phyloP scores from a whole-genome alignment of 108 stramenopile species.

The Craspedostauros australis region DNA sequence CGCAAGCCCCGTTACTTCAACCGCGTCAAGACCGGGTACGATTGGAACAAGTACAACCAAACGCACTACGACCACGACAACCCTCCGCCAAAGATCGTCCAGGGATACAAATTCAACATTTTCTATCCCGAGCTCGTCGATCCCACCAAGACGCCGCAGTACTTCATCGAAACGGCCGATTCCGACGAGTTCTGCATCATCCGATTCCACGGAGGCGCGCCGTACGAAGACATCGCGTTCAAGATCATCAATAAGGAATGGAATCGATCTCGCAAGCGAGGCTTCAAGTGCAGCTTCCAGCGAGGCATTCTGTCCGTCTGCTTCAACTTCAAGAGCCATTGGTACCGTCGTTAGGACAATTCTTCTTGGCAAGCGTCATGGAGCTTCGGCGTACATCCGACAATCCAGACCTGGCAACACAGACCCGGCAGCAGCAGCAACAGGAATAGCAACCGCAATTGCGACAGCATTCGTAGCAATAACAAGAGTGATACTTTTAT shows the following conservation, averaged over 20 bases:
- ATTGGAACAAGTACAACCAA: slow-evolving; percentile 99
- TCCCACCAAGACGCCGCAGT: slow-evolving; percentile 90
- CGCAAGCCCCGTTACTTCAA: slow-evolving; percentile 99
- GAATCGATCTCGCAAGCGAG: slow-evolving; percentile 89
- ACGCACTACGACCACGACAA: slow-evolving; percentile 98
- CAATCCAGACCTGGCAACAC: no score
- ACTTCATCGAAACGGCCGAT: slow-evolving; percentile 83
- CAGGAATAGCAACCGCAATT: no score
- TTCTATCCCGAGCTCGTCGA: slow-evolving; percentile 99
- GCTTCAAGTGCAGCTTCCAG: slow-evolving; percentile 94
- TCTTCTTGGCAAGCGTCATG: no score
- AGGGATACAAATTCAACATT: slow-evolving; percentile 99
- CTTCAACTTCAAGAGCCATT: slow-evolving; percentile 94
- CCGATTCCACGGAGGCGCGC: slow-evolving; percentile 95
- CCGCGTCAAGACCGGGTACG: slow-evolving; percentile 97
- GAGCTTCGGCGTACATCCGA: no score
- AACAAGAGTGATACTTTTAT: no score
- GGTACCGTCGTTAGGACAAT: slow-evolving; percentile 95
- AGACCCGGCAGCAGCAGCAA: no score
- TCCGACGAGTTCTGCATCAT: slow-evolving; percentile 93
- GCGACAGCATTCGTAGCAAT: no score
- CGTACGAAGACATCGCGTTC: slow-evolving; percentile 99
- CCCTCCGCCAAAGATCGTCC: slow-evolving; percentile 98
- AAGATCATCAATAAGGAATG: slow-evolving; percentile 98
- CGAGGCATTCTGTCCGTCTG: slow-evolving; percentile 94